phyloP scores from a whole-genome alignment of 495 filamentous ascomycete genomes.

The Letharia lupina region DNA sequence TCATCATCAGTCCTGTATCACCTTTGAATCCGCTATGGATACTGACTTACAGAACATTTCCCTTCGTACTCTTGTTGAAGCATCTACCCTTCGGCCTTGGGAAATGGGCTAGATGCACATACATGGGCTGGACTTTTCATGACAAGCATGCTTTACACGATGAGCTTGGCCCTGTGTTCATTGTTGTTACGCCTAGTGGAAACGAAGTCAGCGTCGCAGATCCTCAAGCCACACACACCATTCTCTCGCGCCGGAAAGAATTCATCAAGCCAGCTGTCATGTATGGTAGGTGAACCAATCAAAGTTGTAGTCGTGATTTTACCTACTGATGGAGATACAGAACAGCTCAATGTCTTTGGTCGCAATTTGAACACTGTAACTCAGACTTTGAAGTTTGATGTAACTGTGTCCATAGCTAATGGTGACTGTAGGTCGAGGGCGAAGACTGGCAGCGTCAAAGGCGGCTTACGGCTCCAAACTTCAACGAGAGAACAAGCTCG shows the following conservation, averaged over 20 bases:
- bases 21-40: constrained; percentile 25
- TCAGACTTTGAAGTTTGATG: neutral
- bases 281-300: constrained; percentile 24
- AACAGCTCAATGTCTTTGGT: constrained; percentile 33
- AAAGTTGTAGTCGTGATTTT: neutral
- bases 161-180: constrained; percentile 36
- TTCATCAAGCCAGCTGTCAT: constrained; percentile 38
- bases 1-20: constrained; percentile 45
- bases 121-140: constrained; percentile 30
- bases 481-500: constrained; percentile 35
- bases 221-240: constrained; percentile 31
- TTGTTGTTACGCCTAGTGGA: constrained; percentile 36
- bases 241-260: constrained; percentile 33
- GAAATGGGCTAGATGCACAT: constrained; percentile 29
- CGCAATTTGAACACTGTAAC: constrained; percentile 31
- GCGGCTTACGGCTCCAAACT: constrained; percentile 32
- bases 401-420: neutral
- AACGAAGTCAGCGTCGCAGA: constrained; percentile 38
- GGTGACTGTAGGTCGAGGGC: constrained; percentile 23
- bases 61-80: constrained; percentile 18
- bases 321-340: constrained; percentile 12
- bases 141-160: constrained; percentile 34
- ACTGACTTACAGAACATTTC: constrained; percentile 15
- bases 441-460: constrained; percentile 36
- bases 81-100: constrained; percentile 27